These are phyloP conservation scores for Glomus cerebriforme DNA, from an alignment of 192 early-diverging fungal species.

Conservation along the genomic window DNA sequence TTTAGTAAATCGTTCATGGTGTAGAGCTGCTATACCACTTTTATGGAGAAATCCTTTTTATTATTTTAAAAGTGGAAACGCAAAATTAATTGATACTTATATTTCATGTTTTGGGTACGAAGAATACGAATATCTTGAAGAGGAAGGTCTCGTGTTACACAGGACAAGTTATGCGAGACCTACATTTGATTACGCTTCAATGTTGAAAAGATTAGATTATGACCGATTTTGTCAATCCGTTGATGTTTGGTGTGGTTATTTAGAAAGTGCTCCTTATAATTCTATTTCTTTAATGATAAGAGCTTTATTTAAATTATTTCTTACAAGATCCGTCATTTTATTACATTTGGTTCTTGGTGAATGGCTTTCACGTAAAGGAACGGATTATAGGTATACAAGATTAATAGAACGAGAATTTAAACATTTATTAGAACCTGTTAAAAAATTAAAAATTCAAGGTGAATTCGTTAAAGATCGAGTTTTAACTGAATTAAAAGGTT, in stretches of 20 bases:
- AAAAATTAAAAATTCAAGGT: constrained; percentile 5
- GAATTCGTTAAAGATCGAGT: constrained; percentile 14
- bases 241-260: not conserved
- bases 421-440: constrained; percentile 4
- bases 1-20: constrained; percentile 16
- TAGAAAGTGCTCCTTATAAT: not conserved
- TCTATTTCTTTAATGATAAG: not conserved
- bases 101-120: not conserved
- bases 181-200: not conserved
- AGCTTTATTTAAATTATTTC: constrained; percentile 1
- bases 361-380: not conserved
- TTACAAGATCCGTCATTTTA: not conserved
- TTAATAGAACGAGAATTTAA: constrained; percentile 15
- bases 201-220: constrained; percentile 25
- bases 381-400: constrained; percentile 6
- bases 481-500: not conserved
- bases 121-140: not conserved
- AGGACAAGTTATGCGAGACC: not conserved
- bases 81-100: not conserved
- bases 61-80: not conserved
- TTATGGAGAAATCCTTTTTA: constrained; percentile 22
- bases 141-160: not conserved
- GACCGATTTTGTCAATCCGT: constrained; percentile 13
- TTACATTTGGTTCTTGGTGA: constrained; percentile 15
- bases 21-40: constrained; percentile 12